phyloP scores from a whole-genome alignment of 495 filamentous ascomycete species.

The Pyrenula massariospora region DNA sequence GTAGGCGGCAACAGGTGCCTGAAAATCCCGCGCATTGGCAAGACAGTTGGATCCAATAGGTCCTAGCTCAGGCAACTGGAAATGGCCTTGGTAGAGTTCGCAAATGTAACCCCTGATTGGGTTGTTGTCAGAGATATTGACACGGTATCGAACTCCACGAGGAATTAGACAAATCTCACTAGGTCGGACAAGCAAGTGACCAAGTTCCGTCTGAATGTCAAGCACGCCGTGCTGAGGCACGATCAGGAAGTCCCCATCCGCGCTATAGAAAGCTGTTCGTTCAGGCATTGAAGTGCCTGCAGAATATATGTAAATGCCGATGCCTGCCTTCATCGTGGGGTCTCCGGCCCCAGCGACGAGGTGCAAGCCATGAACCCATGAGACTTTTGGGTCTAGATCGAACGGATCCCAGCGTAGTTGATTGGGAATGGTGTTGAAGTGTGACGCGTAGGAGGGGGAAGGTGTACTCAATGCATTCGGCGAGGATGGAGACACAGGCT shows the following conservation, averaged over 20 bases:
- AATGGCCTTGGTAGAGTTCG: slow-evolving; percentile 62
- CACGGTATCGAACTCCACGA: slow-evolving; percentile 53
- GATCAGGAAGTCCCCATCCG: slow-evolving; percentile 63
- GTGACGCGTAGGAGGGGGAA: slow-evolving; percentile 29
- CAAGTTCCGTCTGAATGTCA: slow-evolving; percentile 61
- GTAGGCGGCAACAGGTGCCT: slow-evolving; percentile 55
- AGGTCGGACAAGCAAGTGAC: slow-evolving; percentile 55
- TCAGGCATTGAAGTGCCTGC: slow-evolving; percentile 65
- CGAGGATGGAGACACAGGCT: slow-evolving; percentile 23
- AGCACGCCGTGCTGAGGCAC: slow-evolving; percentile 60
- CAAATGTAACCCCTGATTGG: slow-evolving; percentile 55
- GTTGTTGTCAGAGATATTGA: slow-evolving; percentile 30
- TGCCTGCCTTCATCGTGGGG: slow-evolving; percentile 64
- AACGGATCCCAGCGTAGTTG: slow-evolving; percentile 91
- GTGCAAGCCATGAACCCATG: slow-evolving; percentile 70
- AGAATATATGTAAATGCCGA: slow-evolving; percentile 75
- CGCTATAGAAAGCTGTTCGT: slow-evolving; percentile 52
- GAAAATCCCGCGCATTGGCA: slow-evolving; percentile 65
- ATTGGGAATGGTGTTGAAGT: slow-evolving; percentile 61
- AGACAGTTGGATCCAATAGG: slow-evolving; percentile 65
- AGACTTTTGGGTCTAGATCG: slow-evolving; percentile 56
- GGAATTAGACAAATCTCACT: slow-evolving; percentile 67
- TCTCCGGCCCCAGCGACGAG: slow-evolving; percentile 76
- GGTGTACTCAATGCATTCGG: slow-evolving; percentile 41
- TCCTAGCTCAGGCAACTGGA: slow-evolving; percentile 59